Evolutionary conservation across 495 filamentous ascomycete species (phyloP).

Genomic region (Penicillium coffeae): DNA sequence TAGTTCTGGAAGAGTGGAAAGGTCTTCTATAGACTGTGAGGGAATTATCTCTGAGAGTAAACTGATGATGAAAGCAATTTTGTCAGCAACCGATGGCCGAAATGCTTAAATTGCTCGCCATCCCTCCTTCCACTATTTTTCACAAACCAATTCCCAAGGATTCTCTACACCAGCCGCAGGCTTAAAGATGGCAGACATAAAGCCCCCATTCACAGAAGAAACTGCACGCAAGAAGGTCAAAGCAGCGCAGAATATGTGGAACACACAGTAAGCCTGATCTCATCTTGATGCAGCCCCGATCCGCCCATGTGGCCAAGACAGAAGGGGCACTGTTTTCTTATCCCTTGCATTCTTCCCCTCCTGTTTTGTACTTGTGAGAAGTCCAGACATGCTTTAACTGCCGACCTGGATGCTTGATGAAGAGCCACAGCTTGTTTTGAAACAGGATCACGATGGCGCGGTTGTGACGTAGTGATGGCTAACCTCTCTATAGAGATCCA

Average conservation of each 20-base stretch:
- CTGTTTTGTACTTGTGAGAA: constrained; percentile 17
- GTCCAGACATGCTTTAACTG: constrained; percentile 7
- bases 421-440: too few relatives aligned
- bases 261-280: constrained; percentile 56
- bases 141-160: too few relatives aligned
- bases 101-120: too few relatives aligned
- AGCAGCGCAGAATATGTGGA: constrained; percentile 81
- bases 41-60: too few relatives aligned
- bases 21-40: too few relatives aligned
- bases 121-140: too few relatives aligned
- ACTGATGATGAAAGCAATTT: too few relatives aligned
- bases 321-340: constrained; percentile 12
- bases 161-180: too few relatives aligned
- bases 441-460: too few relatives aligned
- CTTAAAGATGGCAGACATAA: constrained; percentile 48
- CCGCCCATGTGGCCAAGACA: constrained; percentile 18
- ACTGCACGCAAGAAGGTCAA: constrained; percentile 79
- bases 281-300: neutral
- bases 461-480: constrained; percentile 19
- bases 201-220: constrained; percentile 77
- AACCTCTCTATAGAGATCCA: constrained; percentile 51
- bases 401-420: too few relatives aligned
- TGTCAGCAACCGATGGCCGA: too few relatives aligned
- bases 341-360: constrained; percentile 30
- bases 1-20: too few relatives aligned